A percentile compares a stretch with the other conserved stretches of the same genome.
phyloP scores from a whole-genome alignment of 371 early-diverging fungal genomes.

The Mucor velutinosus region DNA sequence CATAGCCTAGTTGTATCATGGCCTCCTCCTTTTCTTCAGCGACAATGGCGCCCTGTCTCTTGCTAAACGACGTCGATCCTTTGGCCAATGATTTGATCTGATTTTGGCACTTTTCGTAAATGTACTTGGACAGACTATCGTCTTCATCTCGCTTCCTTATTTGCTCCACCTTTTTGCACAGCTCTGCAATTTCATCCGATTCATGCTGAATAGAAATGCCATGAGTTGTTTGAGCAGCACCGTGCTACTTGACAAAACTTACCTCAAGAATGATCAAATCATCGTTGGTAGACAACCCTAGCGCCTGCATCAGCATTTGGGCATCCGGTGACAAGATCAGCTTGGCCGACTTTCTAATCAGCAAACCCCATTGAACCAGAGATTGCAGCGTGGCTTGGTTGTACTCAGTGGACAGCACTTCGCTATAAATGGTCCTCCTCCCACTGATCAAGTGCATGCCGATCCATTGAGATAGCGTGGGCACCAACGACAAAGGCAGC shows the following conservation, averaged over 20 bases:
- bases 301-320: constrained; percentile 32
- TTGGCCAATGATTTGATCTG: constrained; percentile 30
- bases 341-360: constrained; percentile 20
- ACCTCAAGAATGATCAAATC: constrained; percentile 17
- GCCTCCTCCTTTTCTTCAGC: constrained; percentile 28
- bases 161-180: constrained; percentile 34
- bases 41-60: constrained; percentile 23
- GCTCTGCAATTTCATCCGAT: constrained; percentile 13
- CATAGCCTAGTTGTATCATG: constrained; percentile 37
- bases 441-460: constrained; percentile 44
- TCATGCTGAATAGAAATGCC: not conserved
- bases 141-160: constrained; percentile 22
- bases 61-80: constrained; percentile 19
- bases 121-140: constrained; percentile 15
- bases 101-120: constrained; percentile 32
- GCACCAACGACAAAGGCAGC: constrained; percentile 27
- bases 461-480: constrained; percentile 35
- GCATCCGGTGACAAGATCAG: constrained; percentile 32
- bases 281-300: constrained; percentile 34
- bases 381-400: constrained; percentile 22
- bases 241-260: not conserved
- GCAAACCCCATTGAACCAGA: constrained; percentile 21
- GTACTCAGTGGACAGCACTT: constrained; percentile 37
- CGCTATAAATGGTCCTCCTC: constrained; percentile 38
- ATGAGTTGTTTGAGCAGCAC: no score